Conservation (phyloP, 192 early-diverging fungal genomes). For the Mortierella hygrophila region DNA sequence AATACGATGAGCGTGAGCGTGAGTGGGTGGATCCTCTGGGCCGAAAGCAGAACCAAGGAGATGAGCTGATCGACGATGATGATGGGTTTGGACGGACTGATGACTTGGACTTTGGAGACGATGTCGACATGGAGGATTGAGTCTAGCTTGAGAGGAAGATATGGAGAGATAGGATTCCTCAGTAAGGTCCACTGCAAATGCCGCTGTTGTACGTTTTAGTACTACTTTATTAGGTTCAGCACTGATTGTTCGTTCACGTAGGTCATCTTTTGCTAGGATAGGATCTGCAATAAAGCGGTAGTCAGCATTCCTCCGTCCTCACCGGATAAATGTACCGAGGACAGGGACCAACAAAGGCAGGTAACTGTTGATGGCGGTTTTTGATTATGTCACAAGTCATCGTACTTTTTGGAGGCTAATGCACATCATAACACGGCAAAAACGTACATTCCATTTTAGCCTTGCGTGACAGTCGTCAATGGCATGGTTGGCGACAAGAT, state of each 20-base stretch:
- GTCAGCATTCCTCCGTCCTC: not conserved
- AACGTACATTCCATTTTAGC: not conserved
- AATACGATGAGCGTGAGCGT: not conserved
- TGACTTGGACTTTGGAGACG: not conserved
- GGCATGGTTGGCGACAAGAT: not conserved
- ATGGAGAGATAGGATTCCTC: not conserved
- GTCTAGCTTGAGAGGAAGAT: not conserved
- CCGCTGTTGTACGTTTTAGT: not conserved
- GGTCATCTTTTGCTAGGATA: not conserved
- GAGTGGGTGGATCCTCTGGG: not conserved
- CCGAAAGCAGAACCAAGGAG: not conserved
- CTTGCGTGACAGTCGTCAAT: not conserved
- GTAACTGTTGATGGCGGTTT: no score
- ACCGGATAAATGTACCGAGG: not conserved
- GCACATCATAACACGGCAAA: not conserved
- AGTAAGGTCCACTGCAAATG: no score
- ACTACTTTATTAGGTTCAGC: not conserved
- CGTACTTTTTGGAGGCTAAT: not conserved
- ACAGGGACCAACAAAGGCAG: no score
- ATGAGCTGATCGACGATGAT: not conserved
- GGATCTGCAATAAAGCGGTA: not conserved
- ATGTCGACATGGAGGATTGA: not conserved
- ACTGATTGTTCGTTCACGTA: not conserved
- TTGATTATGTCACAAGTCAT: not conserved
- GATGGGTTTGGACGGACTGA: not conserved